Percentiles rank a stretch among this genome's conserved stretches.
Conservation (phyloP, 2,329 filamentous ascomycete genomes). For the Penicillium sp. region DNA sequence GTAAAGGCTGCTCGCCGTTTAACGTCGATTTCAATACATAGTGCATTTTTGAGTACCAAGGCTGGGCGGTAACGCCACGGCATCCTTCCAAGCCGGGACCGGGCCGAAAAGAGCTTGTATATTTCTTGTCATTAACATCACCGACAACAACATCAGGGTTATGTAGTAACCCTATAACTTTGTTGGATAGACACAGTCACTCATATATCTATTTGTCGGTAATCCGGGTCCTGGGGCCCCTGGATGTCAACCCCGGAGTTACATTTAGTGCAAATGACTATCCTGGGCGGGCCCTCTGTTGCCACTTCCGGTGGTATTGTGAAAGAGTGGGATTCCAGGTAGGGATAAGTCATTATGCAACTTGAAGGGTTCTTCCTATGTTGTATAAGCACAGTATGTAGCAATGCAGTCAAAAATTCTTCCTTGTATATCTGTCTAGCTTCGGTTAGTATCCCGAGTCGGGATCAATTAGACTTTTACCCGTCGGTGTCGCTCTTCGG, state of each 20-base stretch:
- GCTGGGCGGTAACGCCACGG: neutral
- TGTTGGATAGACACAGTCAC: neutral
- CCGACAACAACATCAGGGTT: neutral
- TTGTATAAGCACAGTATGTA: neutral
- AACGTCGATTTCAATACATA: neutral
- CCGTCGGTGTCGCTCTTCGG: neutral
- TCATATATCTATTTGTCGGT: neutral
- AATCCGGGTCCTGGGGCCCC: neutral
- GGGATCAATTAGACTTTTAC: conserved; percentile 1
- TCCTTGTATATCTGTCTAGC: neutral
- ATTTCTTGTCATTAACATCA: neutral
- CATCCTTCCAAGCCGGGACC: neutral
- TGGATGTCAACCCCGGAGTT: neutral
- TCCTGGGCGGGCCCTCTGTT: neutral
- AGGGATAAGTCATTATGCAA: neutral
- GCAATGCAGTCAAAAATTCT: neutral
- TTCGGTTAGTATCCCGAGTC: neutral
- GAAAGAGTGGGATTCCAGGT: neutral
- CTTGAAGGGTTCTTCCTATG: neutral
- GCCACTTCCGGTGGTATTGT: neutral
- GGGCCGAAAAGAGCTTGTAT: conserved; percentile 2
- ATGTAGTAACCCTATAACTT: neutral
- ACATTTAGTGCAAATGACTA: neutral
- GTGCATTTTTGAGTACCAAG: neutral
- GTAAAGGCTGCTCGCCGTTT: neutral